Base-by-base conservation (phyloP, 2,329 filamentous ascomycete species). In the Phialophora expanda region DNA sequence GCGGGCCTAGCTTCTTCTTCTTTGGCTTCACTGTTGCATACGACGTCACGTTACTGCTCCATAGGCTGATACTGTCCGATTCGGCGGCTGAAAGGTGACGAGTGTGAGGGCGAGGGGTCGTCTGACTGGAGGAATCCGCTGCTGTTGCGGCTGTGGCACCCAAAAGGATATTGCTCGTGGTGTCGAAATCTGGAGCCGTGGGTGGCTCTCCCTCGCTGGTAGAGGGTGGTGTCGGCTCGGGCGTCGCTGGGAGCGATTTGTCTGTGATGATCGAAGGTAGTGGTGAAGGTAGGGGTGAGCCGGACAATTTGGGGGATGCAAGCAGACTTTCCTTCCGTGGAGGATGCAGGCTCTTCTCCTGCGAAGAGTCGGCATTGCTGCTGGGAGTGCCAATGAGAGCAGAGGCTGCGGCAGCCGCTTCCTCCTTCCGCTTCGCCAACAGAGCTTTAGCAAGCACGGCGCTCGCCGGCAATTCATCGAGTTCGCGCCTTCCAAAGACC, bases 1-100 rank as follows among this genome's bases (percentile, higher is more conserved):
- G 86, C 9, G 95, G 94, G 1, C 89, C 95, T 51, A 97, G 86
- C 78, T 96, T 97, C 63, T 97, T 89, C 76, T 96, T 97, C 51
- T 89, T 90, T 20, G 64, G 44, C 24, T 65, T 63, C 20, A 61
- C 61, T 8, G 56, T 46, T 14, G 64, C 56, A 56, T 65, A 70
- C 12, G 68, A 68, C 6, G 80, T 76, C 24, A 80, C 81, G 70
- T 84, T 81, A 61, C 82, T 82, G 66, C 74, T 75, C 61, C 75
- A 75, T 51, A 76, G 73, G 54, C 75, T 76, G 14, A 76, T 75
- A 26, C 76, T 77, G 61, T 80, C 80, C 38, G 82, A 74, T 57
- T 83, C 81, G 26, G 75, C 76, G 32, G 80, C 71, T 0, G 81
- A 80, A 20, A 81, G 80, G 26, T 82, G 76, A 41, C 75, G 75